Evolutionary conservation across 2,329 filamentous ascomycete species (phyloP).

Genomic region (Talaromyces sp.): DNA sequence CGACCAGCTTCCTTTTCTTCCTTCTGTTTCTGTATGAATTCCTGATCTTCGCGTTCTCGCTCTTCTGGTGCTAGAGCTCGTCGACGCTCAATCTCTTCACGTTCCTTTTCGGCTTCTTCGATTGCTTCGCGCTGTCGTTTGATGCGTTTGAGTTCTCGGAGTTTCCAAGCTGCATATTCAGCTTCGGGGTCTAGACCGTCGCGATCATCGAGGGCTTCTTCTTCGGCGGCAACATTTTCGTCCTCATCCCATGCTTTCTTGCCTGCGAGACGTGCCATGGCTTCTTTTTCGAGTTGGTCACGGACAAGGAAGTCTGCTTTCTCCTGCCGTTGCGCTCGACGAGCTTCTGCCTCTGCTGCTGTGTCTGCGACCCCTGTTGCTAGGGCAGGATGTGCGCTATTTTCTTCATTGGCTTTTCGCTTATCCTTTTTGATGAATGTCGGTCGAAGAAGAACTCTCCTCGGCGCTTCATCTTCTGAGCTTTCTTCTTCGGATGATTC

Average conservation of each 20-base stretch:
- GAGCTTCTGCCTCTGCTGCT: constrained; percentile 43
- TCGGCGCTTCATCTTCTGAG: constrained; percentile 57
- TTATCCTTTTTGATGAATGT: constrained; percentile 65
- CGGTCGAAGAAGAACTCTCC: constrained; percentile 58
- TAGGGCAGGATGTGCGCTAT: constrained; percentile 23
- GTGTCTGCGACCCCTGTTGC: constrained; percentile 26
- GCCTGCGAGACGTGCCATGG: constrained; percentile 68
- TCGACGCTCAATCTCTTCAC: constrained; percentile 83
- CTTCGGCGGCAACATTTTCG: constrained; percentile 59
- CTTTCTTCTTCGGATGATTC: constrained; percentile 56
- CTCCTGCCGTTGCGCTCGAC: constrained; percentile 58
- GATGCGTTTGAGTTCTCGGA: constrained; percentile 84
- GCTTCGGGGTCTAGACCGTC: constrained; percentile 83
- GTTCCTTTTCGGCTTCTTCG: constrained; percentile 76
- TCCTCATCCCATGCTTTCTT: constrained; percentile 83
- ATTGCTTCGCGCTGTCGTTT: constrained; percentile 83
- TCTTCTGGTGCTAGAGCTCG: constrained; percentile 84
- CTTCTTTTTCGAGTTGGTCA: constrained; percentile 79
- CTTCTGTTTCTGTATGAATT: constrained; percentile 71
- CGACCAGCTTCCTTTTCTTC: constrained; percentile 70
- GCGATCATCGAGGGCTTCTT: constrained; percentile 79
- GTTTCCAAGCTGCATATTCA: constrained; percentile 88
- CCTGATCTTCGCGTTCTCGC: constrained; percentile 78
- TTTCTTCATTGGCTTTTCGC: constrained; percentile 43
- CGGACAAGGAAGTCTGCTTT: constrained; percentile 78